Percentiles rank a stretch among this genome's conserved stretches.
Conservation (phyloP, 306 rosid species). For the Lathyrus aphaca region DNA sequence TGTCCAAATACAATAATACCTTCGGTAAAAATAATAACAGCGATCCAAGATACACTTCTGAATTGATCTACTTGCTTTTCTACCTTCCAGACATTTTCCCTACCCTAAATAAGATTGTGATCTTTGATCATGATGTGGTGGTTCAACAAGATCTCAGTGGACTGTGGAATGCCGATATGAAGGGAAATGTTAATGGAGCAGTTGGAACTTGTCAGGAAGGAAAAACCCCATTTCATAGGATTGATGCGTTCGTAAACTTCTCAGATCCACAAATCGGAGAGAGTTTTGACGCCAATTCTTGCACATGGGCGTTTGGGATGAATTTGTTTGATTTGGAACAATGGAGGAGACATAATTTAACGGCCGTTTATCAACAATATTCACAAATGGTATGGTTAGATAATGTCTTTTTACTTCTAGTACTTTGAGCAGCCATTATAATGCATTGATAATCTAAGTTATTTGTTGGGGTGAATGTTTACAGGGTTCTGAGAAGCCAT, state of each 20-base stretch:
- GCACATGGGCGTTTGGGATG: conserved; percentile 48
- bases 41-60: conserved; percentile 26
- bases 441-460: not conserved
- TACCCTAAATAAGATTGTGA: conserved; percentile 34
- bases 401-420: conserved; percentile 7
- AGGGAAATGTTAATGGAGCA: conserved; percentile 34
- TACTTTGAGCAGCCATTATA: conserved; percentile 7
- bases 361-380: conserved; percentile 32
- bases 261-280: conserved; percentile 36
- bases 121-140: conserved; percentile 46
- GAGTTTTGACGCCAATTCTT: conserved; percentile 32
- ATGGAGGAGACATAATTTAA: conserved; percentile 40
- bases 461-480: conserved; percentile 32
- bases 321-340: conserved; percentile 41
- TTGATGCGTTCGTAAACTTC: conserved; percentile 38
- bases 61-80: conserved; percentile 39
- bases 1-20: conserved; percentile 31
- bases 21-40: conserved; percentile 17
- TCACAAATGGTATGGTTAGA: conserved; percentile 40
- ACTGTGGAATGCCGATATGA: conserved; percentile 38
- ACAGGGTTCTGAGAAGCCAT: conserved; percentile 38
- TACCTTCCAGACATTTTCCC: conserved; percentile 43
- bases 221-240: conserved; percentile 34
- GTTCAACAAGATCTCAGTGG: conserved; percentile 42
- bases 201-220: conserved; percentile 47